These are phyloP conservation scores for Sordariomycetes sp. DNA, from an alignment of 2,329 filamentous ascomycete species.

Conservation along the genomic window DNA sequence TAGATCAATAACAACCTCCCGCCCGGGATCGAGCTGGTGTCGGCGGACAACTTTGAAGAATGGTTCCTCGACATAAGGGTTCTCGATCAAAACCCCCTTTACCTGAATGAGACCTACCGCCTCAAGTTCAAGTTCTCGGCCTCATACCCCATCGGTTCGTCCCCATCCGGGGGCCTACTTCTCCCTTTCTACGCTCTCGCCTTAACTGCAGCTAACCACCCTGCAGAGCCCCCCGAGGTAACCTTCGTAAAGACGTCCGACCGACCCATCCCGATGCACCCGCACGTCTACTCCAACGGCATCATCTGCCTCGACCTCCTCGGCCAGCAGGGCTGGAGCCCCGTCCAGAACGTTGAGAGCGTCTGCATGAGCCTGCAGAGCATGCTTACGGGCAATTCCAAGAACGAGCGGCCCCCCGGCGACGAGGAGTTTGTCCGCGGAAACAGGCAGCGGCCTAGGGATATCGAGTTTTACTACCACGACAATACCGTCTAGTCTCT, in stretches of 20 bases:
- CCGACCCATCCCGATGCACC: slow-evolving; percentile 77
- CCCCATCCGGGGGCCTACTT: not conserved
- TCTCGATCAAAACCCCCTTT: slow-evolving; percentile 81
- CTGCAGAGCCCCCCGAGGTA: slow-evolving; percentile 81
- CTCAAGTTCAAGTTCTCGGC: slow-evolving; percentile 77
- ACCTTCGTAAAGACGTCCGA: slow-evolving; percentile 59
- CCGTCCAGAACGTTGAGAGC: slow-evolving; percentile 92
- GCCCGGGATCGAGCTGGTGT: slow-evolving; percentile 64
- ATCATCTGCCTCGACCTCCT: slow-evolving; percentile 96
- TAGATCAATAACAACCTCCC: slow-evolving; percentile 44
- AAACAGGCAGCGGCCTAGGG: slow-evolving; percentile 67
- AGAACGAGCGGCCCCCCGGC: slow-evolving; percentile 79
- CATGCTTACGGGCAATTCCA: slow-evolving; percentile 92
- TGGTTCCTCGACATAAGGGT: slow-evolving; percentile 91
- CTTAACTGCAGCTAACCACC: not conserved
- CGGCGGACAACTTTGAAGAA: slow-evolving; percentile 70
- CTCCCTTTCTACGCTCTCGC: not conserved
- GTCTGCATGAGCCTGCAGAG: slow-evolving; percentile 96
- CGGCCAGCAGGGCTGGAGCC: slow-evolving; percentile 80
- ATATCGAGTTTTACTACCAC: slow-evolving; percentile 91
- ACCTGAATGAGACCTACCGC: slow-evolving; percentile 65
- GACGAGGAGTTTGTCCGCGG: slow-evolving; percentile 79
- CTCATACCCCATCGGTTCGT: slow-evolving; percentile 78
- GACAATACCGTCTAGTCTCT: slow-evolving; percentile 61
- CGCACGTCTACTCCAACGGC: slow-evolving; percentile 96